These are phyloP conservation scores for Actinidia arguta DNA, from an alignment of 179 eudicot species.

Conservation along the genomic window DNA sequence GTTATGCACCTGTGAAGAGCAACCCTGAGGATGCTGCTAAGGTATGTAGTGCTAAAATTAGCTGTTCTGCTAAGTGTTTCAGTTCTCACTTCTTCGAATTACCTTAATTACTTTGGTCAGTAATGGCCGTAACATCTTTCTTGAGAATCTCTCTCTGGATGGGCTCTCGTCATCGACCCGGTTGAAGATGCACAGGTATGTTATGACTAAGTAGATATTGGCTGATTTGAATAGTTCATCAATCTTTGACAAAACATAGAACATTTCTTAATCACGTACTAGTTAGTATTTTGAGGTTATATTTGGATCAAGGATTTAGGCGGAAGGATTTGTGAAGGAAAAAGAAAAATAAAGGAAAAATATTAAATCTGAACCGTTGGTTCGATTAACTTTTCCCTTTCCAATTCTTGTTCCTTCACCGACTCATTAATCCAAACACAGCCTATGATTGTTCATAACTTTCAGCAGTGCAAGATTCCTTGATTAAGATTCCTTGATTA, in stretches of 20 bases:
- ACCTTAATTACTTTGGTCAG: constrained; percentile 64
- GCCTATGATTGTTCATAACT: background rate
- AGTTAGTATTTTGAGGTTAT: background rate
- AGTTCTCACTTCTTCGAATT: background rate
- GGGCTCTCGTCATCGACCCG: constrained; percentile 77
- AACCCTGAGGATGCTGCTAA: constrained; percentile 99
- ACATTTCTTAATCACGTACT: background rate
- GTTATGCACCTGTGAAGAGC: constrained; percentile 99
- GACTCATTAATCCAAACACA: too few relatives aligned
- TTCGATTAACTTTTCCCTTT: too few relatives aligned
- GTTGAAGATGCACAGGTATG: constrained; percentile 87
- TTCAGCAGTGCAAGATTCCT: too few relatives aligned
- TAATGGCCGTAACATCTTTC: constrained; percentile 63
- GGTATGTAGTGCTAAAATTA: too few relatives aligned
- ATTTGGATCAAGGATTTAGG: too few relatives aligned
- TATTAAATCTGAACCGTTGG: too few relatives aligned
- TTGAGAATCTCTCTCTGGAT: constrained; percentile 79
- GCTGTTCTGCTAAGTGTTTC: background rate
- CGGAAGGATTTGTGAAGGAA: too few relatives aligned
- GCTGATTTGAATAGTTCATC: background rate
- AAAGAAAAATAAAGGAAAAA: too few relatives aligned
- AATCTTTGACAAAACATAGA: background rate
- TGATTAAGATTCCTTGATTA: background rate
- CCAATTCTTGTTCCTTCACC: too few relatives aligned
- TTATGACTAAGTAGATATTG: background rate